A percentile compares a stretch with the other conserved stretches of the same genome.
Evolutionary conservation across 2,329 filamentous ascomycete species (phyloP).

Genomic region (Zymoseptoria pseudotritici): DNA sequence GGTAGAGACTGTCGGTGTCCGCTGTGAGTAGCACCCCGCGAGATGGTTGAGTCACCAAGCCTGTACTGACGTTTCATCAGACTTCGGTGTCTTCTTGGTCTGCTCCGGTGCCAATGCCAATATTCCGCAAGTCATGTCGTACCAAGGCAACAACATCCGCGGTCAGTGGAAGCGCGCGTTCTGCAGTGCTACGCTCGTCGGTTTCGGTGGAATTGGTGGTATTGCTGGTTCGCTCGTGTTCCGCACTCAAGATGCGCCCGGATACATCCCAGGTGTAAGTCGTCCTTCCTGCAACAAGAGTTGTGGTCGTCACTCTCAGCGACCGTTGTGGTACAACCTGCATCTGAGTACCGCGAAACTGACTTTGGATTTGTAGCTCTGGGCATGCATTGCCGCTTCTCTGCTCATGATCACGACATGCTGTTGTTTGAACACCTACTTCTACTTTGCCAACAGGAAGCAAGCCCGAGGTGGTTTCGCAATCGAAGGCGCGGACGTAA

Average conservation of each 20-base stretch:
- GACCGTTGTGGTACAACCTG: neutral
- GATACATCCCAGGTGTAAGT: constrained; percentile 14
- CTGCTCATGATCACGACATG: constrained; percentile 19
- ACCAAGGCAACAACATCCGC: constrained; percentile 79
- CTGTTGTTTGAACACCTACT: constrained; percentile 13
- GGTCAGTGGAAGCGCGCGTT: constrained; percentile 84
- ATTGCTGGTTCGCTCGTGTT: constrained; percentile 16
- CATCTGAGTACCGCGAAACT: neutral
- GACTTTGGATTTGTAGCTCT: constrained; percentile 4
- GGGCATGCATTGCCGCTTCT: constrained; percentile 18
- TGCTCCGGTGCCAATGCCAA: constrained; percentile 72
- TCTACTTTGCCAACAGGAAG: constrained; percentile 17
- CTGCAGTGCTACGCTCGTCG: constrained; percentile 65
- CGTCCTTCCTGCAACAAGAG: neutral
- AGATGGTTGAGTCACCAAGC: too few species aligned
- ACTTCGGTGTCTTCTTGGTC: constrained; percentile 60
- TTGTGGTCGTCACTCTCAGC: neutral
- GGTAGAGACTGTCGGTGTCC: constrained; percentile 15
- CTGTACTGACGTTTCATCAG: neutral
- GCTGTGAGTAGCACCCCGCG: constrained; percentile 40
- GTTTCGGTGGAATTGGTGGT: constrained; percentile 48
- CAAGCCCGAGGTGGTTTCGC: constrained; percentile 13
- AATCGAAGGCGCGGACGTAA: constrained; percentile 18
- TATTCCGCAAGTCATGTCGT: constrained; percentile 64
- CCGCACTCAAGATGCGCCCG: constrained; percentile 16